A percentile compares a stretch with the other conserved stretches of the same genome.
Conservation (phyloP, 805 yeast genomes). For the Torulaspora indica region DNA sequence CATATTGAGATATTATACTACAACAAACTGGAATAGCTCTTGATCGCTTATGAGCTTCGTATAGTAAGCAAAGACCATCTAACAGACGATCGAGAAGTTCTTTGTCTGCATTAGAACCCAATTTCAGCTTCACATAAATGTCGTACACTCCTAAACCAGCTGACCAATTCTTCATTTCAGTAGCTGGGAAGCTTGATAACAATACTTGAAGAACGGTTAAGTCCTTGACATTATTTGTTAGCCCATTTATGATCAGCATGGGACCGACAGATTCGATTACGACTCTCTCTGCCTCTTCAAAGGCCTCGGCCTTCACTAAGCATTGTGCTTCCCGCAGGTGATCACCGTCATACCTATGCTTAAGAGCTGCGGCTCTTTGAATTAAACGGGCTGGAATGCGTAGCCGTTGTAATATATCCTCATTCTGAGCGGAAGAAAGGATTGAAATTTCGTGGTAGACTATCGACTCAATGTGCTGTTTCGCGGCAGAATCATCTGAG, state of each 20-base stretch:
- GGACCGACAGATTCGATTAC: conserved; percentile 68
- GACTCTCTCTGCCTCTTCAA: conserved; percentile 59
- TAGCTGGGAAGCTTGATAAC: conserved; percentile 42
- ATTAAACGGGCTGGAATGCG: conserved; percentile 47
- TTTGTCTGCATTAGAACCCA: conserved; percentile 22
- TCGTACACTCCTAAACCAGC: conserved; percentile 56
- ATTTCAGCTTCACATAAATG: conserved; percentile 41
- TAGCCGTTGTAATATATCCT: conserved; percentile 37
- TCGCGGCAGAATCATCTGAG: conserved; percentile 43
- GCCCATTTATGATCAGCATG: conserved; percentile 40
- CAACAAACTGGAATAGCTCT: conserved; percentile 45
- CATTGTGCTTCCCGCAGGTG: conserved; percentile 57
- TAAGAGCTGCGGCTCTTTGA: conserved; percentile 56
- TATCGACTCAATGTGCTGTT: conserved; percentile 37
- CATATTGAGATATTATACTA: conserved; percentile 47
- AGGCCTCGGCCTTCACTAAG: conserved; percentile 55
- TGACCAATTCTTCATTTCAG: conserved; percentile 46
- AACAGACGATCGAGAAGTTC: conserved; percentile 40
- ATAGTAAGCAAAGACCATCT: conserved; percentile 43
- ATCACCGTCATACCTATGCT: conserved; percentile 47
- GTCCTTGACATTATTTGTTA: conserved; percentile 39
- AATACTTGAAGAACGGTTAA: conserved; percentile 37
- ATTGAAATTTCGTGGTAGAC: conserved; percentile 27
- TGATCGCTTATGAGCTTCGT: conserved; percentile 30
- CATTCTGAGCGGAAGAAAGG: conserved; percentile 12